Evolutionary conservation across 495 filamentous ascomycete genomes (phyloP).

Genomic region (Aspergillus homomorphus): DNA sequence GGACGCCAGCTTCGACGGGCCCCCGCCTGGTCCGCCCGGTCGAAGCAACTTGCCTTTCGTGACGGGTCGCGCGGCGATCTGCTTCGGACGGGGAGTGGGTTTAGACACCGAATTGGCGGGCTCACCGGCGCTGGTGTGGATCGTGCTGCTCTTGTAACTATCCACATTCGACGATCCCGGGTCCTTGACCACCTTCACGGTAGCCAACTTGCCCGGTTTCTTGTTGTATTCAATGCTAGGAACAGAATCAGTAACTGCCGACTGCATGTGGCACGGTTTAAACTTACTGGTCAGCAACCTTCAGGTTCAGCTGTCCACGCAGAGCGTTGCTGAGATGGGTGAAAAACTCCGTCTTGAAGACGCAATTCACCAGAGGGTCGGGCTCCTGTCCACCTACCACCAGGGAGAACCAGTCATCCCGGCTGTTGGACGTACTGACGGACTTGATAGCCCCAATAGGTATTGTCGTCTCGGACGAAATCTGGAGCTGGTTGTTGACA

Average conservation of each 20-base stretch:
- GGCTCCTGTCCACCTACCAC: constrained; percentile 87
- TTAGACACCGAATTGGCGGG: constrained; percentile 76
- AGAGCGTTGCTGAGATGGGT: constrained; percentile 76
- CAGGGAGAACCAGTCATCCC: constrained; percentile 96
- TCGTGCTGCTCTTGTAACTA: constrained; percentile 86
- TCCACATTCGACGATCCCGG: constrained; percentile 66
- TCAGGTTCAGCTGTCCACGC: constrained; percentile 75
- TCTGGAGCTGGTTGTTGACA: constrained; percentile 75
- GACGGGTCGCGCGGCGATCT: constrained; percentile 81
- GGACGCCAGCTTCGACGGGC: constrained; percentile 65
- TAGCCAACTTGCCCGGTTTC: constrained; percentile 89
- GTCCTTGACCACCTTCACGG: constrained; percentile 88
- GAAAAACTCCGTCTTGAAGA: constrained; percentile 97
- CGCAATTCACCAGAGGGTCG: constrained; percentile 85
- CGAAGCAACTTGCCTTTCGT: constrained; percentile 83
- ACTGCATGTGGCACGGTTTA: background rate
- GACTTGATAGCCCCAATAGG: constrained; percentile 84
- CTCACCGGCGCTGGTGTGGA: constrained; percentile 85
- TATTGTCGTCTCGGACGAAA: constrained; percentile 76
- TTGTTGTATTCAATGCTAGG: constrained; percentile 93
- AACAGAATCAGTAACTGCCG: constrained; percentile 24
- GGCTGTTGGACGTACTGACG: constrained; percentile 70
- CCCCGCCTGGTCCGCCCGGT: constrained; percentile 81
- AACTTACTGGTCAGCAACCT: constrained; percentile 66
- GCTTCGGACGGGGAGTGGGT: constrained; percentile 82